Conservation (phyloP, 2,329 filamentous ascomycete genomes). For the Phialocephala subalpina region DNA sequence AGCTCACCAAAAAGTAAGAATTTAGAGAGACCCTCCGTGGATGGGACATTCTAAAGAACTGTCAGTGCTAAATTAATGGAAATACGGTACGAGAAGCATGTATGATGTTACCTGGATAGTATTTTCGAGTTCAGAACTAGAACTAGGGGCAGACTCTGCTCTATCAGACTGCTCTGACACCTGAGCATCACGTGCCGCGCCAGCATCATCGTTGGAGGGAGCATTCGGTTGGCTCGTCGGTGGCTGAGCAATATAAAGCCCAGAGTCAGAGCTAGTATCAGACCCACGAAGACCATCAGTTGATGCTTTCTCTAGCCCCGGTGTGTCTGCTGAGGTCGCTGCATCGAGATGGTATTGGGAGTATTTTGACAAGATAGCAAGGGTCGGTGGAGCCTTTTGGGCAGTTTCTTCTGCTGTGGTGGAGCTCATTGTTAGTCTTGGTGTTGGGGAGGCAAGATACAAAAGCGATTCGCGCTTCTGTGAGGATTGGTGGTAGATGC, state of each 20-base stretch:
- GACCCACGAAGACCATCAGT: neutral
- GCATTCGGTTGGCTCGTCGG: neutral
- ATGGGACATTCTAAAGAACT: neutral
- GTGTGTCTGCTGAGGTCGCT: neutral
- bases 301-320: neutral
- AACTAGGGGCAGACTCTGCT: neutral
- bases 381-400: neutral
- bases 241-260: neutral
- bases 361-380: neutral
- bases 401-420: neutral
- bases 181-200: too few species aligned
- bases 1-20: neutral
- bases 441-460: neutral
- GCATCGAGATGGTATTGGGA: neutral
- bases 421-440: neutral
- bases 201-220: neutral
- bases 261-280: neutral
- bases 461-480: neutral
- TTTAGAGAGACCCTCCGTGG: neutral
- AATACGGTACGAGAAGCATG: neutral
- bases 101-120: neutral
- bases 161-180: too few species aligned
- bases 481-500: neutral
- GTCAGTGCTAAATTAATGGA: neutral
- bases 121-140: neutral